A percentile compares a stretch with the other conserved stretches of the same genome.
phyloP scores from a whole-genome alignment of 75 land plant species.

The Azolla pinnata region DNA sequence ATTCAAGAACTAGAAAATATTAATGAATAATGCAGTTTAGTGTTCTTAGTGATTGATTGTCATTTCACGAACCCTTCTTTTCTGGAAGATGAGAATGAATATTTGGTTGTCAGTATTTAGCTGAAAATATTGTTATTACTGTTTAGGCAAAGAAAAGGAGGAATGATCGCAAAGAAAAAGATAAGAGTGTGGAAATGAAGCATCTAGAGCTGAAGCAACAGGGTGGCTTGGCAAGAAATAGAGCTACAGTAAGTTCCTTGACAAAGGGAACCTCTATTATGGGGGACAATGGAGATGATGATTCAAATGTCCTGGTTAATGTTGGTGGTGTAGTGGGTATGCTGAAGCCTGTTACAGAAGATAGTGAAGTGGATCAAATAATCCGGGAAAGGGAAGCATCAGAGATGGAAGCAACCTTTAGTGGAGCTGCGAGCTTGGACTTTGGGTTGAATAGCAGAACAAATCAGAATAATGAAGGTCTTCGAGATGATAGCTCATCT shows the following conservation, averaged over 20 bases:
- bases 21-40: too few species aligned
- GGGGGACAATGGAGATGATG: slow-evolving; percentile 54
- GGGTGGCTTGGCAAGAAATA: slow-evolving; percentile 15
- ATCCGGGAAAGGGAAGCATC: slow-evolving; percentile 76
- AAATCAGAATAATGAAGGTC: slow-evolving; percentile 40
- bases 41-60: too few species aligned
- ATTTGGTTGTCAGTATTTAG: too few species aligned
- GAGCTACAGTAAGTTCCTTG: not conserved
- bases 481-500: slow-evolving; percentile 91
- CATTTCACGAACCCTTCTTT: too few species aligned
- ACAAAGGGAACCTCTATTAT: slow-evolving; percentile 15
- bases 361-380: slow-evolving; percentile 49
- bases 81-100: too few species aligned
- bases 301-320: slow-evolving; percentile 56
- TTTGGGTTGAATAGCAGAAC: slow-evolving; percentile 30
- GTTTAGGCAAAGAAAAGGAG: slow-evolving; percentile 81
- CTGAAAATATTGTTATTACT: too few species aligned
- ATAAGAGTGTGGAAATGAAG: slow-evolving; percentile 60
- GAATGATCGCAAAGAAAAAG: slow-evolving; percentile 74
- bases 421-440: slow-evolving; percentile 30
- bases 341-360: slow-evolving; percentile 54
- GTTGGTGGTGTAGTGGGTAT: slow-evolving; percentile 47
- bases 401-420: slow-evolving; percentile 61
- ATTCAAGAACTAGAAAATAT: too few species aligned
- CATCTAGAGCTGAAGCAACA: slow-evolving; percentile 17